A percentile compares a stretch with the other conserved stretches of the same genome.
phyloP scores from a whole-genome alignment of 2,329 filamentous ascomycete species.

The Penicillium sp. region DNA sequence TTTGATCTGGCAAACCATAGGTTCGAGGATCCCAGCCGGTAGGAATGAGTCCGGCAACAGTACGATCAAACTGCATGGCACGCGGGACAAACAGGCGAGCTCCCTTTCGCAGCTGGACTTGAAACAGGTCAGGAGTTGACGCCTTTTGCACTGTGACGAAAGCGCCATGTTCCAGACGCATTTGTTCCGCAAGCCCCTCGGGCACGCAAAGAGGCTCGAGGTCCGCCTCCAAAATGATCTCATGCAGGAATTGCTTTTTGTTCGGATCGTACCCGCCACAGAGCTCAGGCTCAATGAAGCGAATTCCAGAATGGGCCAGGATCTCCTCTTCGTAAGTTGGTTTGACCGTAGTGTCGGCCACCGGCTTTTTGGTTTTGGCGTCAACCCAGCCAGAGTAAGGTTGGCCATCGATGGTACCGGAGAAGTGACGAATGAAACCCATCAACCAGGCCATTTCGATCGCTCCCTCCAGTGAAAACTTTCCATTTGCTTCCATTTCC shows the following conservation, averaged over 20 bases:
- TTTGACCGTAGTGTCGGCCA: slow-evolving; percentile 98
- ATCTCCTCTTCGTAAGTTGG: slow-evolving; percentile 96
- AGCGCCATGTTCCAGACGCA: slow-evolving; percentile 93
- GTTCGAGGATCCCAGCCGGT: slow-evolving; percentile 96
- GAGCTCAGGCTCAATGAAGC: slow-evolving; percentile 93
- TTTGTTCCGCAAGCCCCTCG: slow-evolving; percentile 95
- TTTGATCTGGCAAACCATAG: slow-evolving; percentile 95
- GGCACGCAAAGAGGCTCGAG: slow-evolving; percentile 90
- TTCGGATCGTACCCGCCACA: slow-evolving; percentile 97
- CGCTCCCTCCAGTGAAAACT: slow-evolving; percentile 96
- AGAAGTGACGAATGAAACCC: slow-evolving; percentile 98
- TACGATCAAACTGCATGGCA: slow-evolving; percentile 92
- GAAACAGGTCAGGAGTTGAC: slow-evolving; percentile 88
- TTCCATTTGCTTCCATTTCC: slow-evolving; percentile 97
- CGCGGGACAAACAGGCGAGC: slow-evolving; percentile 94
- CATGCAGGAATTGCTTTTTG: slow-evolving; percentile 97
- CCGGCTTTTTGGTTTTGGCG: slow-evolving; percentile 86
- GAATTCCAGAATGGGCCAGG: slow-evolving; percentile 94
- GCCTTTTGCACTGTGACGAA: slow-evolving; percentile 98
- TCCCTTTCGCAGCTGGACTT: slow-evolving; percentile 91
- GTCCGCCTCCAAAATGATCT: slow-evolving; percentile 95
- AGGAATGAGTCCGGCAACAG: slow-evolving; percentile 94
- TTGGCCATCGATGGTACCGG: slow-evolving; percentile 91
- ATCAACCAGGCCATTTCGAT: slow-evolving; percentile 99
- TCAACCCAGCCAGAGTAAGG: slow-evolving; percentile 97